phyloP scores from a whole-genome alignment of 805 yeast genomes.

The Zygosaccharomyces kombuchaensis region DNA sequence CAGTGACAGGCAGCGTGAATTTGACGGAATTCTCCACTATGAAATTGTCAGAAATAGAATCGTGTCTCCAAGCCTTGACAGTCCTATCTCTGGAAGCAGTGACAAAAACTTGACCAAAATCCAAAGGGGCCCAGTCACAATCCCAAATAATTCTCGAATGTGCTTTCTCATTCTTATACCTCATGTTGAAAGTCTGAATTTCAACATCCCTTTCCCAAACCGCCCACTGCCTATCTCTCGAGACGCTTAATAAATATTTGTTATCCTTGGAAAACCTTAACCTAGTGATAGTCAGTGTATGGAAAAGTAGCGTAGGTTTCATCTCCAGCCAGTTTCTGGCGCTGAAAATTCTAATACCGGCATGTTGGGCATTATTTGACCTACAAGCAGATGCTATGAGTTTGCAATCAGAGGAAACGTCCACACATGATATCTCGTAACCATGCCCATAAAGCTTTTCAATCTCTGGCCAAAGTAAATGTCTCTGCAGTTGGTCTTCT shows the following conservation, averaged over 20 bases:
- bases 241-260: conserved; percentile 62
- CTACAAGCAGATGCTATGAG: conserved; percentile 87
- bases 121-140: conserved; percentile 74
- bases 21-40: conserved; percentile 41
- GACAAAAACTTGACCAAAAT: conserved; percentile 48
- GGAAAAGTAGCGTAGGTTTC: conserved; percentile 57
- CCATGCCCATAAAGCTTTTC: conserved; percentile 98
- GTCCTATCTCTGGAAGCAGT: conserved; percentile 87
- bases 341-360: conserved; percentile 75
- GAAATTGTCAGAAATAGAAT: conserved; percentile 36
- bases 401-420: conserved; percentile 56
- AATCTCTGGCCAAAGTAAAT: conserved; percentile 89
- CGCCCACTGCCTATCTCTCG: conserved; percentile 84
- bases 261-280: conserved; percentile 71
- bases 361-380: conserved; percentile 79
- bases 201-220: conserved; percentile 55
- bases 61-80: conserved; percentile 64
- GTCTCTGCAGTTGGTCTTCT: conserved; percentile 88
- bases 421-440: conserved; percentile 81
- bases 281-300: conserved; percentile 80
- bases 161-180: conserved; percentile 55
- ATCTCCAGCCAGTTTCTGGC: conserved; percentile 57
- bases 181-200: conserved; percentile 39
- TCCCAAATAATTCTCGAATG: conserved; percentile 96
- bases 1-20: conserved; percentile 57